Evolutionary conservation across 2,329 filamentous ascomycete genomes (phyloP).

Genomic region (Penicillium expansum): DNA sequence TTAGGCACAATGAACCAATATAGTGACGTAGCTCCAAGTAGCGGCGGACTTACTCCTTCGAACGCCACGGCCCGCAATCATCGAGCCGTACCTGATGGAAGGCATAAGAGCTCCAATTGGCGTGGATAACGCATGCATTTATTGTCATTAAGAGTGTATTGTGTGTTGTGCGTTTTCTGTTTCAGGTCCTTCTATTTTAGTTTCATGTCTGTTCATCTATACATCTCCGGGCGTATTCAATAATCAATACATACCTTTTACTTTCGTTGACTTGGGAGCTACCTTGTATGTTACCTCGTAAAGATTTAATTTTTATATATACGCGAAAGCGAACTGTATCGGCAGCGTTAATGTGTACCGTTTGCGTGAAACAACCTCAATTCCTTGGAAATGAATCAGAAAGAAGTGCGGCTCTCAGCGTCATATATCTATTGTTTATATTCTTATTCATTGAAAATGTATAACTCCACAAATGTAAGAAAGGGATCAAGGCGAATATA

Average conservation of each 20-base stretch:
- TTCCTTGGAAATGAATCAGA: neutral
- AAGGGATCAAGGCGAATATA: neutral
- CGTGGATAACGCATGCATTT: neutral
- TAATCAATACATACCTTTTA: no score
- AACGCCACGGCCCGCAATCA: neutral
- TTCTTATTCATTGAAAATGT: neutral
- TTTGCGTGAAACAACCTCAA: neutral
- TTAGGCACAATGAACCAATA: neutral
- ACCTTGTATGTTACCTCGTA: neutral
- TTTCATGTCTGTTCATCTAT: neutral
- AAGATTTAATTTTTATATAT: neutral
- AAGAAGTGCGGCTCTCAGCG: neutral
- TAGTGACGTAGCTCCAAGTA: neutral
- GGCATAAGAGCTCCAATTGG: accelerated
- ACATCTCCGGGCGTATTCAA: neutral
- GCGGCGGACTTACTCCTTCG: neutral
- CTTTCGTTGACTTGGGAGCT: no score
- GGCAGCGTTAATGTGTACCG: neutral
- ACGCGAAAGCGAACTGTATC: neutral
- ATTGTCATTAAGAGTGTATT: neutral
- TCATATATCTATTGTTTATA: neutral
- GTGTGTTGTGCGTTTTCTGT: neutral
- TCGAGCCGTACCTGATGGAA: neutral
- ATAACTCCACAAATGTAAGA: neutral
- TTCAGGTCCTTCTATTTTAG: neutral